Base-by-base conservation (phyloP, 345 rosid species). In the Eucalyptus erythrocorys region DNA sequence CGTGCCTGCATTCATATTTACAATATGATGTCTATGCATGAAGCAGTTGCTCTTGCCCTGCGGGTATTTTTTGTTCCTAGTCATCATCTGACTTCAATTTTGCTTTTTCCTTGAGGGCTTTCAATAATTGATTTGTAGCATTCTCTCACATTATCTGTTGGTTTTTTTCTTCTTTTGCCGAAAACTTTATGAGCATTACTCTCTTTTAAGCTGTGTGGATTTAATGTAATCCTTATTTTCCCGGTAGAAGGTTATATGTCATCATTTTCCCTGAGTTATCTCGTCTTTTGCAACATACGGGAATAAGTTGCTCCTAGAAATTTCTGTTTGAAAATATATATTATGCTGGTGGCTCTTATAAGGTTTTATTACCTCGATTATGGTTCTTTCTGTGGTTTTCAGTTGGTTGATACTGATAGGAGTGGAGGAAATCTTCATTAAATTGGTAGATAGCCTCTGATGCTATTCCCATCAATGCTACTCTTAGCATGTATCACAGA, bases 11-110 rank as follows among this genome's bases (percentile, higher is more conserved):
- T 98, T 88, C 99, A 96, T 91, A 96, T 97, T 93, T 98, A 98
- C 90, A 95, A 98, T 93, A 97, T 98, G 99, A 98, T 98, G 99
- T 94, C 97, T 90, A 98, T 97, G 99, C 97, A 97, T 90, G 99
- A 98, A 92, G 99, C 99, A 85, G 99, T 97, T 94, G 99, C 98
- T 86, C 98, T 98, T 90, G 99, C 99, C 93, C 92, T 98, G 88
- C 98, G 96, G 99, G 99, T 98, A 81, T 27, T 27, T 27, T 61
- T 61, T 27, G 68, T 61, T 61, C 68, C 68, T 61, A 30, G 68
- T 61, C 68, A 61, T 61, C 32, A 12, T 30, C 32, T n/a, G 34
- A 61, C 68, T 30, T 27, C 68, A 61, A 30, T 61, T 61, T 27
- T 61, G 16, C 68, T 61, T 30, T 59, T 30, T 12, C 32, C 68